phyloP scores from a whole-genome alignment of 2,329 filamentous ascomycete species.

The Penicillium decumbens region DNA sequence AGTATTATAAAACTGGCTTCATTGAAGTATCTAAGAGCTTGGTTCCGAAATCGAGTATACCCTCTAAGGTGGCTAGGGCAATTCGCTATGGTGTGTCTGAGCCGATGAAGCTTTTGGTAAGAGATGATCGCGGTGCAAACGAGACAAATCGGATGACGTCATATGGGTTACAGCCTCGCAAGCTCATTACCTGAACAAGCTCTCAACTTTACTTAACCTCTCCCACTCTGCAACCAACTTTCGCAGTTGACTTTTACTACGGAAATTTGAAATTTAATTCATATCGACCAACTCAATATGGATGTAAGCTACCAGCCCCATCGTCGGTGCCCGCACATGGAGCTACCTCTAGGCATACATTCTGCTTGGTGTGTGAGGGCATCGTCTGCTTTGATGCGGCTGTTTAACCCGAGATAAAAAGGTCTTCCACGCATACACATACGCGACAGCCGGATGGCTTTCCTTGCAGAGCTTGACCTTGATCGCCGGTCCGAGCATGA shows the following conservation, averaged over 20 bases:
- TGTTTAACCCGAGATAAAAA: conserved; percentile 14
- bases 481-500: conserved; percentile 57
- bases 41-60: too few species aligned
- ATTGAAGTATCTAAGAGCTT: too few species aligned
- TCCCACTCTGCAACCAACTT: neutral
- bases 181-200: neutral
- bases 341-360: neutral
- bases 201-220: neutral
- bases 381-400: neutral
- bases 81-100: too few species aligned
- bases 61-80: too few species aligned
- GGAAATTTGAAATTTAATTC: neutral
- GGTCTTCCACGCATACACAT: conserved; percentile 46
- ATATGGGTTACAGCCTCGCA: neutral
- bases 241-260: neutral
- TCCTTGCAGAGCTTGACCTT: conserved; percentile 49
- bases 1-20: too few species aligned
- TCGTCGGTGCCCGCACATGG: neutral
- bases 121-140: conserved; percentile 4
- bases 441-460: conserved; percentile 44
- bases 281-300: conserved; percentile 2
- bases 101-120: too few species aligned
- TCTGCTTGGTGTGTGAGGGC: neutral
- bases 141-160: conserved; percentile 14
- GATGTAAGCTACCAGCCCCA: conserved; percentile 6